Evolutionary conservation across 176 grass and related monocot species (phyloP), one percentile per base, ranked within the genome.

Genomic region (Puya raimondii): DNA sequence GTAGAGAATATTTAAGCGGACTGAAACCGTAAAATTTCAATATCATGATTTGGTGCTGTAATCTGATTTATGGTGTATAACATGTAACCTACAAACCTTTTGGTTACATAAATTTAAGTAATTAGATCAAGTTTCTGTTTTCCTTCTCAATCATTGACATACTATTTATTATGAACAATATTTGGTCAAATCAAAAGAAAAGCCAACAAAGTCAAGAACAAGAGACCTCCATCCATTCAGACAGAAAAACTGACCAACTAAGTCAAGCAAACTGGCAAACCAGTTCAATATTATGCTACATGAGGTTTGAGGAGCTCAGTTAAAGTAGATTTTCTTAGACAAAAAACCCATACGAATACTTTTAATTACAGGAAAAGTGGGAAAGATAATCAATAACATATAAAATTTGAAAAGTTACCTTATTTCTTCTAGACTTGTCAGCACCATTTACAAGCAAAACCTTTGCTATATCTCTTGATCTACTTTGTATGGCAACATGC

Each of bases 371-470:
- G 51, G 66, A 26, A 3, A 5, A 50, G 11, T 12, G 18, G 49
- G 42, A 48, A 12, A 51, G 64, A 48, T 29, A 63, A 10, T 70
- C 50, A 66, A 25, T 33, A 42, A 64, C 70, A 59, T 66, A 23
- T 16, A 65, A 61, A 63, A 50, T 33, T 67, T 58, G 25, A 53
- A 8, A 23, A 47, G 21, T 29, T 85, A 93, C 94, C 83, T 88
- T 86, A 47, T 86, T 88, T 76, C 72, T 86, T 90, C 89, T 99
- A 14, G 87, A 86, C 57, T 86, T 85, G 84, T 99, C 94, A n/a
- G 90, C 94, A 16, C 90, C 90, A 73, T 84, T 93, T 29, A 83
- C 80, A 27, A 99, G 80, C 82, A 99, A 80, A 23, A 93, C 49
- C 78, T 93, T 99, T 18, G 74, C 64, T 73, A 93, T 86, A 70